Evolutionary conservation across 2,329 filamentous ascomycete species (phyloP).

Genomic region (Fusarium luffae): DNA sequence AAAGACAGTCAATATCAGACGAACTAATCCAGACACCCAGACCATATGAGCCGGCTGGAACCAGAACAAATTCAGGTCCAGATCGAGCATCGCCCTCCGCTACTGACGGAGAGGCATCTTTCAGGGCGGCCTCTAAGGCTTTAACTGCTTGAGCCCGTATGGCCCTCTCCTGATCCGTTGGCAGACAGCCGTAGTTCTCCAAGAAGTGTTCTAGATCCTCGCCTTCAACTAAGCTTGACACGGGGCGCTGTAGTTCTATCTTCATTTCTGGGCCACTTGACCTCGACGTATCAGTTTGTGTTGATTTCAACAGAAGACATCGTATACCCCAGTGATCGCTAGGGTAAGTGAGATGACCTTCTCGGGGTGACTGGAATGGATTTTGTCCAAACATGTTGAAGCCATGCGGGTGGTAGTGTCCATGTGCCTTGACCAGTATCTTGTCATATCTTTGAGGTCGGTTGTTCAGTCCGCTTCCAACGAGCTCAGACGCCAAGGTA

Average conservation of each 20-base stretch:
- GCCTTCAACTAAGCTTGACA: constrained; percentile 46
- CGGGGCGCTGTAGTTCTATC: constrained; percentile 49
- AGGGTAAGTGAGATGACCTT: constrained; percentile 45
- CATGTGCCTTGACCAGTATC: constrained; percentile 61
- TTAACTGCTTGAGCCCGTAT: constrained; percentile 58
- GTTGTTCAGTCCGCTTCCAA: constrained; percentile 59
- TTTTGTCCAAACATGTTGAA: constrained; percentile 69
- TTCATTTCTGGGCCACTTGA: constrained; percentile 6
- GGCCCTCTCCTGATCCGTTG: constrained; percentile 57
- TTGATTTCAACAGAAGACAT: constrained; percentile 51
- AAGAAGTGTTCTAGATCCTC: constrained; percentile 55
- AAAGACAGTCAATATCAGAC: constrained; percentile 75
- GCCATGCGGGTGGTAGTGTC: constrained; percentile 51
- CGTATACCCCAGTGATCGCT: constrained; percentile 71
- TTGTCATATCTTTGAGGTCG: constrained; percentile 74
- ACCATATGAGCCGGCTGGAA: constrained; percentile 74
- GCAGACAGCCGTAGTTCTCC: constrained; percentile 55
- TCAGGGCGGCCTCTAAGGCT: constrained; percentile 57
- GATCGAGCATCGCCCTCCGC: constrained; percentile 19
- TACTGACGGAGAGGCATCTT: constrained; percentile 46
- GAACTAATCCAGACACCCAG: constrained; percentile 69
- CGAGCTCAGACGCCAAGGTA: constrained; percentile 62
- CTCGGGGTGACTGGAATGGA: neutral
- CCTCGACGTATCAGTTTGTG: neutral
- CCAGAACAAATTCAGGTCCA: constrained; percentile 58